phyloP scores from a whole-genome alignment of 257 asterid genomes.

The Agastache rugosa region DNA sequence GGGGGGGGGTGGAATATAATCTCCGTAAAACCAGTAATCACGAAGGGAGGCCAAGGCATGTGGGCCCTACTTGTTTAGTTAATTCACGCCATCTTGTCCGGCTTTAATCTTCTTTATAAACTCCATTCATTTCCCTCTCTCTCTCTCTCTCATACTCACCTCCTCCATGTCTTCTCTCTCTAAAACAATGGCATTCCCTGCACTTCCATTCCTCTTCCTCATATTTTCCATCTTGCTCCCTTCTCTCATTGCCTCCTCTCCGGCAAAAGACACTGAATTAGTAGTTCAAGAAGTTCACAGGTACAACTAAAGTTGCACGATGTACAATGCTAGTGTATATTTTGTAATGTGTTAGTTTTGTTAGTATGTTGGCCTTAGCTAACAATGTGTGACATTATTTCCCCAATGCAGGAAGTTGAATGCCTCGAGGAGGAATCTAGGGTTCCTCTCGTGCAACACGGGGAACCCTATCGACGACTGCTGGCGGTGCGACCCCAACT shows the following conservation, averaged over 20 bases:
- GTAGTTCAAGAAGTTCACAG: slow-evolving; percentile 74
- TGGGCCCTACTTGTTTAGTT: slow-evolving; percentile 66
- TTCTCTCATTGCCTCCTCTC: slow-evolving; percentile 55
- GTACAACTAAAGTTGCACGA: slow-evolving; percentile 32
- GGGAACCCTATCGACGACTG: slow-evolving; percentile 90
- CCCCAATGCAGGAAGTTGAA: slow-evolving; percentile 59
- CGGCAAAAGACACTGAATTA: slow-evolving; percentile 55
- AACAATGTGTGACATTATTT: slow-evolving; percentile 27
- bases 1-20: slow-evolving; percentile 34
- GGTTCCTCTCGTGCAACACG: slow-evolving; percentile 68
- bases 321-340: background rate
- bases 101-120: slow-evolving; percentile 49
- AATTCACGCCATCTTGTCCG: slow-evolving; percentile 64
- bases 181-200: slow-evolving; percentile 46
- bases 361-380: background rate
- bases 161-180: slow-evolving; percentile 18
- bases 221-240: slow-evolving; percentile 37
- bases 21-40: slow-evolving; percentile 77
- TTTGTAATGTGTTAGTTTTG: background rate
- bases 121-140: slow-evolving; percentile 30
- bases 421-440: slow-evolving; percentile 69
- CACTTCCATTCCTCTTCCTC: slow-evolving; percentile 37
- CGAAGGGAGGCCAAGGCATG: slow-evolving; percentile 36
- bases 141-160: slow-evolving; percentile 19
- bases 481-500: slow-evolving; percentile 76